phyloP scores from a whole-genome alignment of 805 yeast genomes.

The Lachancea kluyveri region DNA sequence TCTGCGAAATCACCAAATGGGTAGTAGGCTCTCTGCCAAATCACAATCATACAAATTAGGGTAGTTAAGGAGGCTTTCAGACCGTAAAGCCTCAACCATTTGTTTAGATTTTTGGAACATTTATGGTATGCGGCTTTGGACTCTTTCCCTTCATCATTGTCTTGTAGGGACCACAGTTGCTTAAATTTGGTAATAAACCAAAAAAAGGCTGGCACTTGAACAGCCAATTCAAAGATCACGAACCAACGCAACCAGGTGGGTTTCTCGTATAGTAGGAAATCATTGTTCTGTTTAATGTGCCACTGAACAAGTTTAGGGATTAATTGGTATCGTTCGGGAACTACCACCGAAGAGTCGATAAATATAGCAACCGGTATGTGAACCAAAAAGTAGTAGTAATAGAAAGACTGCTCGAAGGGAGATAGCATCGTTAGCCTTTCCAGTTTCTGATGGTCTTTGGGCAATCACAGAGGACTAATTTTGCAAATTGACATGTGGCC shows the following conservation, averaged over 20 bases:
- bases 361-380: conserved; percentile 67
- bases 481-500: too few relatives aligned
- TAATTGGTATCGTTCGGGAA: conserved; percentile 46
- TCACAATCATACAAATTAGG: conserved; percentile 57
- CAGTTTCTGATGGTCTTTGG: too few relatives aligned
- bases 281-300: conserved; percentile 64
- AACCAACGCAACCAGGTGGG: conserved; percentile 73
- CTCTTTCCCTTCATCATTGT: conserved; percentile 6
- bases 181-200: conserved; percentile 20
- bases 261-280: conserved; percentile 51
- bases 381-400: conserved; percentile 6
- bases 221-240: conserved; percentile 62
- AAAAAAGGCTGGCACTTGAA: conserved; percentile 78
- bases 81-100: conserved; percentile 58
- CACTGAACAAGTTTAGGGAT: conserved; percentile 47
- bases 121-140: conserved; percentile 5
- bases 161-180: conserved; percentile 6
- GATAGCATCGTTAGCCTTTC: neutral
- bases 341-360: conserved; percentile 66
- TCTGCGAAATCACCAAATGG: conserved; percentile 14
- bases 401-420: conserved; percentile 4
- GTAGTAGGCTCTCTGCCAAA: conserved; percentile 28
- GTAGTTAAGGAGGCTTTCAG: conserved; percentile 82
- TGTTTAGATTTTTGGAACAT: conserved; percentile 10
- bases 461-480: too few relatives aligned